Percentiles rank a stretch among this genome's conserved stretches.
These are phyloP conservation scores for Lanzia echinophila DNA, from an alignment of 2,329 filamentous ascomycete genomes.

Conservation along the genomic window DNA sequence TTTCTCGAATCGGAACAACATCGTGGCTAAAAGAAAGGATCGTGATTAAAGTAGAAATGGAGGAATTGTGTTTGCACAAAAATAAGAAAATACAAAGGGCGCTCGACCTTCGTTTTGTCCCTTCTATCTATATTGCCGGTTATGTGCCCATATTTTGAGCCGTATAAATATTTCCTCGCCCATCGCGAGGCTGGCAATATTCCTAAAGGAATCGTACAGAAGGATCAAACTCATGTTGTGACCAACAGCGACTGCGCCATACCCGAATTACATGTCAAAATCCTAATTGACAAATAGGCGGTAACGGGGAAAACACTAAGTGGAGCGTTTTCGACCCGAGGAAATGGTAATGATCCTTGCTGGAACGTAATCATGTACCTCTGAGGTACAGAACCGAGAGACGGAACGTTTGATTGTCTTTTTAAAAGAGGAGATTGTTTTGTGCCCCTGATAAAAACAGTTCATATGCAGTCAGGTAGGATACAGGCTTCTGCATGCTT, in stretches of 20 bases:
- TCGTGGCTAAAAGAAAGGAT: not conserved
- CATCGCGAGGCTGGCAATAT: no score
- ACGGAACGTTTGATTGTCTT: no score
- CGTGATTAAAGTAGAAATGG: not conserved
- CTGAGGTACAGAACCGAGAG: no score
- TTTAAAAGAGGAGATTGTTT: no score
- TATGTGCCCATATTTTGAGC: not conserved
- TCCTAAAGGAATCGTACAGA: not conserved
- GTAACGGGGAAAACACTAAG: not conserved
- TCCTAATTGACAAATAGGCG: not conserved
- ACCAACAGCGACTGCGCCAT: not conserved
- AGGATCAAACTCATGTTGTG: not conserved
- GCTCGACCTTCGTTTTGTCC: not conserved
- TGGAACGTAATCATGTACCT: no score
- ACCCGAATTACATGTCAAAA: not conserved
- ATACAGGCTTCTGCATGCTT: no score
- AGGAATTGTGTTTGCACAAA: not conserved
- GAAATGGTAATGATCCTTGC: not conserved
- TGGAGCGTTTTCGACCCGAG: not conserved
- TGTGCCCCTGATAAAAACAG: no score
- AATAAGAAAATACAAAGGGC: not conserved
- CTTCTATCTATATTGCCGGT: not conserved
- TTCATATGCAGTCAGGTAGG: no score
- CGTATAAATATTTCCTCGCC: no score
- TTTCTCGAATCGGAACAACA: not conserved